Percentiles rank a stretch among this genome's conserved stretches.
Conservation (phyloP, 176 grass and related monocot species). For the Eleusine coracana region DNA sequence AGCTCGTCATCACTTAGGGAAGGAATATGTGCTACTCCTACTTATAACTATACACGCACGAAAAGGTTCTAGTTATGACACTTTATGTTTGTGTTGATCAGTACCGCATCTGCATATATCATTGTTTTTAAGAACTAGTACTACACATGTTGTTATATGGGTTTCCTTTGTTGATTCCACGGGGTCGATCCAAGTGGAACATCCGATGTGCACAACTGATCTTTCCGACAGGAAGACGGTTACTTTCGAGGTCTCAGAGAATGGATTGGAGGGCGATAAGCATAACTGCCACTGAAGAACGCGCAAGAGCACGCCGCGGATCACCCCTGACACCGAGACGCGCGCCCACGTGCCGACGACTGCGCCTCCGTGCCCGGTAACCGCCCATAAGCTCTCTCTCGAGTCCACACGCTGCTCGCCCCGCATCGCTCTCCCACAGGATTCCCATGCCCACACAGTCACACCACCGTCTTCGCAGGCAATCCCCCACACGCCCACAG, state of each 20-base stretch:
- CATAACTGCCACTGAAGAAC: background rate
- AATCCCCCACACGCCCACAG: background rate
- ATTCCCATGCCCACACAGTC: slow-evolving; percentile 1
- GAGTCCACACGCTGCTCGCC: slow-evolving; percentile 23
- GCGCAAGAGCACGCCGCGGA: slow-evolving; percentile 14
- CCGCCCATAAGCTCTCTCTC: slow-evolving; percentile 7
- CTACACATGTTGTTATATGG: no score
- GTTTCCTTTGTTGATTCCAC: background rate
- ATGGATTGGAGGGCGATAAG: background rate
- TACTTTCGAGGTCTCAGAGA: background rate
- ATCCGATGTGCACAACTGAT: no score
- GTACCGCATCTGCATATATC: no score
- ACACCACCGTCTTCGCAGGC: slow-evolving; percentile 19
- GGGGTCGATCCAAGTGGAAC: no score
- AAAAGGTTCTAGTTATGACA: no score
- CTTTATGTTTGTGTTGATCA: background rate
- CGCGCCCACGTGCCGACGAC: slow-evolving; percentile 36
- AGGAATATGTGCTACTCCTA: no score
- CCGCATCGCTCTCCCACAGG: background rate
- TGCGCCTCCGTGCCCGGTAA: slow-evolving; percentile 30
- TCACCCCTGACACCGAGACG: background rate
- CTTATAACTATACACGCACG: no score
- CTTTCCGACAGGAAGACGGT: background rate
- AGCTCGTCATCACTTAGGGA: no score
- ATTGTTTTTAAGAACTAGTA: no score